Conservation (phyloP, 441 rosid genomes). For the Caryocar brasiliense region DNA sequence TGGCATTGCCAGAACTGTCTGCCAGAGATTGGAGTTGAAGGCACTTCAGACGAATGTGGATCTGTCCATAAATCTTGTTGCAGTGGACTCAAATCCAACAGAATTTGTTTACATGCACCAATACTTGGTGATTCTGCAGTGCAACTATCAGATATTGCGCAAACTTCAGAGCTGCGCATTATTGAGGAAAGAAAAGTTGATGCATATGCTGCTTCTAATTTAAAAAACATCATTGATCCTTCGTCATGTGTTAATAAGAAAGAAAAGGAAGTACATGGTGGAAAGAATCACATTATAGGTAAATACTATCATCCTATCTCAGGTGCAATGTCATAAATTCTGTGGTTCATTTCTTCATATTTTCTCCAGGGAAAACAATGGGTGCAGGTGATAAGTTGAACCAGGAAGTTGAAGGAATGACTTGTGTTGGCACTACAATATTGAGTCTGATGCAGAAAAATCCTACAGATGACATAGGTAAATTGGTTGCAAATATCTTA, state of each 20-base stretch:
- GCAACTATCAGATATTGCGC: conserved; percentile 23
- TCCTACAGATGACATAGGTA: conserved; percentile 33
- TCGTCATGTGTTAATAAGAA: conserved; percentile 19
- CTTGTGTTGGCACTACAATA: conserved; percentile 12
- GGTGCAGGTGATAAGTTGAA: conserved; percentile 23
- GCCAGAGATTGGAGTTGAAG: conserved; percentile 25
- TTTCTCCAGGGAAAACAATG: conserved; percentile 25
- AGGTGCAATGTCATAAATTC: not conserved
- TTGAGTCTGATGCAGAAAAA: conserved; percentile 19
- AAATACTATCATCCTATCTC: conserved; percentile 16
- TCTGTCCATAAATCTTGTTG: conserved; percentile 10
- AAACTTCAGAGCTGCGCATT: conserved; percentile 17
- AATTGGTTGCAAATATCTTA: conserved; percentile 7
- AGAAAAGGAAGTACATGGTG: conserved; percentile 20
- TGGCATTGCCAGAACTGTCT: conserved; percentile 59
- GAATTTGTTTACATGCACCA: conserved; percentile 22
- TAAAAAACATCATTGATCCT: conserved; percentile 16
- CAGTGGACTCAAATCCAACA: conserved; percentile 21
- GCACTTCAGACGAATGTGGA: conserved; percentile 19
- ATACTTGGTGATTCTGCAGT: conserved; percentile 18
- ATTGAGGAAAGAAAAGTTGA: conserved; percentile 17
- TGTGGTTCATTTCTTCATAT: conserved; percentile 4
- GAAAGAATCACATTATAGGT: conserved; percentile 26
- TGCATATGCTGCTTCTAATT: conserved; percentile 20
- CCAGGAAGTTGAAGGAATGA: conserved; percentile 20